A percentile compares a stretch with the other conserved stretches of the same genome.
These are phyloP conservation scores for Yamadazyma jaroonii DNA, from an alignment of 1,139 yeast genomes.

Conservation along the genomic window DNA sequence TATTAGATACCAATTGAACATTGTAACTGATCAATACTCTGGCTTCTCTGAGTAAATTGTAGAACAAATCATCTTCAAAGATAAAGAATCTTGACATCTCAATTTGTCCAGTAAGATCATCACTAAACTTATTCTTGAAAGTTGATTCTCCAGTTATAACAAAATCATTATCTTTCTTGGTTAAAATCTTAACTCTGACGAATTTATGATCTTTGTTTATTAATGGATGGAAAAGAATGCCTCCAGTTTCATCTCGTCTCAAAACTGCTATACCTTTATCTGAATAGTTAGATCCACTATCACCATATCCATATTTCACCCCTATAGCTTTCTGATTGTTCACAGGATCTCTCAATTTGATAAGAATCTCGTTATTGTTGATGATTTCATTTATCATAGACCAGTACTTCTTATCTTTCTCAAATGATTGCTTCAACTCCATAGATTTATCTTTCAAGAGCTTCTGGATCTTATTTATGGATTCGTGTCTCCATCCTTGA, in stretches of 20 bases:
- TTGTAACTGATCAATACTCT: slow-evolving; percentile 67
- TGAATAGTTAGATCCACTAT: slow-evolving; percentile 75
- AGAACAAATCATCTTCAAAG: slow-evolving; percentile 81
- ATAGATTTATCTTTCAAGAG: slow-evolving; percentile 51
- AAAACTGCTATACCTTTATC: slow-evolving; percentile 77
- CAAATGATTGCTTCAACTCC: slow-evolving; percentile 52
- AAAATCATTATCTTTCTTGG: slow-evolving; percentile 52
- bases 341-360: slow-evolving; percentile 58
- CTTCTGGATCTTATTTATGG: slow-evolving; percentile 55
- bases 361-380: slow-evolving; percentile 66
- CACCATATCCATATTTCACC: slow-evolving; percentile 87
- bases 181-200: slow-evolving; percentile 52
- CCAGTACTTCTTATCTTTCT: slow-evolving; percentile 76
- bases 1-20: slow-evolving; percentile 64
- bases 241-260: slow-evolving; percentile 38
- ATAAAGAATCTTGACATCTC: slow-evolving; percentile 64
- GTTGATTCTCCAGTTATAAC: slow-evolving; percentile 48
- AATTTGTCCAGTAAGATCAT: slow-evolving; percentile 47
- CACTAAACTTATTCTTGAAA: slow-evolving; percentile 21
- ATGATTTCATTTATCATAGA: slow-evolving; percentile 48
- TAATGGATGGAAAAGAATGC: slow-evolving; percentile 32
- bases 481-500: slow-evolving; percentile 83
- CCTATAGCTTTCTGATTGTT: slow-evolving; percentile 55
- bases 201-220: slow-evolving; percentile 35
- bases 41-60: slow-evolving; percentile 75